Conservation (phyloP, 441 rosid species). For the Adansonia grandidieri region DNA sequence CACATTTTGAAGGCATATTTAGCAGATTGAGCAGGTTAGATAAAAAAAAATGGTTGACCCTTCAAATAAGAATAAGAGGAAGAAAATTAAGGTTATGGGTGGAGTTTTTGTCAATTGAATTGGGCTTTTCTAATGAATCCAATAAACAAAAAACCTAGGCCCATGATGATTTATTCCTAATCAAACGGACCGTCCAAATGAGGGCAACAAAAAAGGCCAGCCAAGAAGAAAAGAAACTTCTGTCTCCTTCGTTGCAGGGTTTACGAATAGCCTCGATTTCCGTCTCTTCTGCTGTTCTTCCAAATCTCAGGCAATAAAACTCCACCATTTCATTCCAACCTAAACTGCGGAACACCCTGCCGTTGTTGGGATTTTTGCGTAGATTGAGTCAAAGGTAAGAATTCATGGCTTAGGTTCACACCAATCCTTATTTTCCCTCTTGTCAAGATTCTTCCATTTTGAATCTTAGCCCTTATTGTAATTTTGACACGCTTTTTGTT, state of each 20-base stretch:
- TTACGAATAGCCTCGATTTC: background rate
- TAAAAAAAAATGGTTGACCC: background rate
- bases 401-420: constrained; percentile 1
- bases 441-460: background rate
- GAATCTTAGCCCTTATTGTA: background rate
- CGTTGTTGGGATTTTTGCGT: constrained; percentile 1
- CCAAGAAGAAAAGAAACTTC: background rate
- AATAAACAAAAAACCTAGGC: background rate
- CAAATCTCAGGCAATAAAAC: background rate
- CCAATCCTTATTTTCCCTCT: background rate
- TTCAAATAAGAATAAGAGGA: background rate
- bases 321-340: constrained; percentile 13
- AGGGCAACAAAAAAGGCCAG: background rate
- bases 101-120: background rate
- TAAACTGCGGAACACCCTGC: background rate
- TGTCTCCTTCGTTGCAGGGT: background rate
- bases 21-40: too few relatives aligned
- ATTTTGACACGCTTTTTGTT: background rate
- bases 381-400: constrained; percentile 1
- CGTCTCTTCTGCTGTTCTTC: background rate
- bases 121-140: background rate
- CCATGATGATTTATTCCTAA: background rate
- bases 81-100: background rate
- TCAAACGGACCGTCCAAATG: background rate
- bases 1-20: too few relatives aligned